Evolutionary conservation across 2,329 filamentous ascomycete genomes (phyloP), one percentile per base, ranked within the genome.

Genomic region (Aspergillus tamarii): DNA sequence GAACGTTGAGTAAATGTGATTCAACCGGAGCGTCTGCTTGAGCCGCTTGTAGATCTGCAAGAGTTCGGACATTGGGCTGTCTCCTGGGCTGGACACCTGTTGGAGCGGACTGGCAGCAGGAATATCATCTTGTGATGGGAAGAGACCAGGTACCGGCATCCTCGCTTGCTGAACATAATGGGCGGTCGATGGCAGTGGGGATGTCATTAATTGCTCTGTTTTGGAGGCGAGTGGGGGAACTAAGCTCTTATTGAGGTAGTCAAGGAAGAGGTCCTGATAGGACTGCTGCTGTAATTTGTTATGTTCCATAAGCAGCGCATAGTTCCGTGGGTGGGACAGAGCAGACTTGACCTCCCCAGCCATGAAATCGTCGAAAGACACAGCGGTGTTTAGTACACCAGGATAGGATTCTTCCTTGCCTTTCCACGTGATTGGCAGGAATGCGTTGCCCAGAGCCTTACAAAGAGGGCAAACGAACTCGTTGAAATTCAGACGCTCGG

Each of bases 391-490:
- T 43, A 97, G 80, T n/a, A 87, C 84, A 4, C 91, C 90, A 0
- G 92, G 89, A 66, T 94, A 93, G 1, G 89, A 87, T 74, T 97
- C 92, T 70, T 96, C 92, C 73, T 96, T 90, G 30, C 91, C 91
- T 75, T 94, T 96, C 95, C 95, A 99, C 43, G 96, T 89, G 66
- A 99, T 93, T 0, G 96, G 96, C 43, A 99, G 78, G 80, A 99
- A 99, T 0, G 92, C 88, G 74, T 99, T 99, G 3, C 95, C 95
- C 0, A 99, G 84, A 4, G 95, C 96, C 78, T 99, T 99, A 82
- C 95, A 99, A 0, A 99, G 84, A 1, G 95, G 95, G 70, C 95
- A 99, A 60, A 98, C 91, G 76, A 99, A 99, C 72, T 99, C 95
- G 66, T 96, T 91, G 50, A 87, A 83, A 23, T 86, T 84, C 2